These are phyloP conservation scores for Sistotremastrum niveocremeum DNA, from an alignment of 768 basidiomycete species.

Conservation along the genomic window DNA sequence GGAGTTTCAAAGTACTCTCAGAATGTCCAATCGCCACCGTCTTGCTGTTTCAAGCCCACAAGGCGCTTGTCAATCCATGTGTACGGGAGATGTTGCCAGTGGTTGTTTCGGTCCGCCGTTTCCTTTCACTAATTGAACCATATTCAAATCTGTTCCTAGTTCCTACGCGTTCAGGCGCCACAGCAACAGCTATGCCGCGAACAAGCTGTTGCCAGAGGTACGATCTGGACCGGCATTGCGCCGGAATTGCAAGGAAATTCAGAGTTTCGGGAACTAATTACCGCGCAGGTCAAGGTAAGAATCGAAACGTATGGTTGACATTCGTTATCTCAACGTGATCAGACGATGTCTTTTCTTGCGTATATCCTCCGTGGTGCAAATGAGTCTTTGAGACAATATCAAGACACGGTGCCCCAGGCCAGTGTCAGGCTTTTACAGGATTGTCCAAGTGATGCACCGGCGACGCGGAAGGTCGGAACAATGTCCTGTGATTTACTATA, in stretches of 20 bases:
- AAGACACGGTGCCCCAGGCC: constrained; percentile 66
- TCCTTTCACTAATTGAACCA: neutral
- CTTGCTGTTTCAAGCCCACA: constrained; percentile 75
- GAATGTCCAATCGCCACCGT: constrained; percentile 91
- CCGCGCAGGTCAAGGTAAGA: constrained; percentile 80
- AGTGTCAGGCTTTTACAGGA: constrained; percentile 86
- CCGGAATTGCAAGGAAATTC: constrained; percentile 55
- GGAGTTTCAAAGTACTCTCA: constrained; percentile 86
- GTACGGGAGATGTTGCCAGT: constrained; percentile 60
- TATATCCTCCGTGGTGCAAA: constrained; percentile 66
- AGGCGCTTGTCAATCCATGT: constrained; percentile 45
- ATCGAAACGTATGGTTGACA: neutral
- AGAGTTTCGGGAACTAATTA: constrained; percentile 72
- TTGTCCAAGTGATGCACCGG: constrained; percentile 75
- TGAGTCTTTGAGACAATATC: constrained; percentile 58
- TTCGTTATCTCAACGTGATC: constrained; percentile 1
- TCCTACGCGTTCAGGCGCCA: constrained; percentile 47
- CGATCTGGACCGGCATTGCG: constrained; percentile 73
- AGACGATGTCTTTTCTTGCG: constrained; percentile 88
- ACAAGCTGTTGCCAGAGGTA: constrained; percentile 70
- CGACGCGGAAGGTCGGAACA: constrained; percentile 56
- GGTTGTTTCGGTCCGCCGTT: constrained; percentile 41
- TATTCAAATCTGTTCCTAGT: neutral
- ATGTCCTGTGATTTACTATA: neutral
- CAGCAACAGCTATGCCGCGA: constrained; percentile 68